Evolutionary conservation across 2,329 filamentous ascomycete species (phyloP).

Genomic region (Botrytis elliptica): DNA sequence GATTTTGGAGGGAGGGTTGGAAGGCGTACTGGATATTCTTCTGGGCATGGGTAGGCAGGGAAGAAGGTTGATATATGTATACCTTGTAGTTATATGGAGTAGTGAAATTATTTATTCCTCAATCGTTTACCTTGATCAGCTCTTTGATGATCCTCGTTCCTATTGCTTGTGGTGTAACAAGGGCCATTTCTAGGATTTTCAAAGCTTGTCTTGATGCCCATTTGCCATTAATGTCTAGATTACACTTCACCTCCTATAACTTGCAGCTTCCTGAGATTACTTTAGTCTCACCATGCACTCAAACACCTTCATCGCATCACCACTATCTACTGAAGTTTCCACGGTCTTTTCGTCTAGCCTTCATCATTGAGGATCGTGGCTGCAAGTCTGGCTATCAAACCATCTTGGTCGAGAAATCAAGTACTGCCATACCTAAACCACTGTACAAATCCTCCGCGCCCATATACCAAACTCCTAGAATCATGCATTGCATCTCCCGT

Average conservation of each 20-base stretch:
- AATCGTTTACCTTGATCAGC: background rate
- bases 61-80: constrained; percentile 11
- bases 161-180: background rate
- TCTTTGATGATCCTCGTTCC: background rate
- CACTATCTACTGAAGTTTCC: background rate
- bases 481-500: background rate
- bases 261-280: background rate
- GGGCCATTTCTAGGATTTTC: background rate
- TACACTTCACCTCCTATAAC: background rate
- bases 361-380: background rate
- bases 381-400: background rate
- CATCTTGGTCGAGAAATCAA: background rate
- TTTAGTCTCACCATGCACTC: background rate
- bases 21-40: constrained; percentile 16
- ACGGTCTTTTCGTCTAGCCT: background rate
- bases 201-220: background rate
- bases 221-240: too few relatives aligned
- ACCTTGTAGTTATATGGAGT: constrained; percentile 12
- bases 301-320: background rate
- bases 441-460: background rate
- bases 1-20: background rate
- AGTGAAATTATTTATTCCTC: constrained; percentile 8
- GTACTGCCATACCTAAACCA: background rate
- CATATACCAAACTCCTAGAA: background rate
- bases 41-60: constrained; percentile 3